A percentile compares a stretch with the other conserved stretches of the same genome.
phyloP scores from a whole-genome alignment of 2,329 filamentous ascomycete species.

The Ceratocystis alfenasii region DNA sequence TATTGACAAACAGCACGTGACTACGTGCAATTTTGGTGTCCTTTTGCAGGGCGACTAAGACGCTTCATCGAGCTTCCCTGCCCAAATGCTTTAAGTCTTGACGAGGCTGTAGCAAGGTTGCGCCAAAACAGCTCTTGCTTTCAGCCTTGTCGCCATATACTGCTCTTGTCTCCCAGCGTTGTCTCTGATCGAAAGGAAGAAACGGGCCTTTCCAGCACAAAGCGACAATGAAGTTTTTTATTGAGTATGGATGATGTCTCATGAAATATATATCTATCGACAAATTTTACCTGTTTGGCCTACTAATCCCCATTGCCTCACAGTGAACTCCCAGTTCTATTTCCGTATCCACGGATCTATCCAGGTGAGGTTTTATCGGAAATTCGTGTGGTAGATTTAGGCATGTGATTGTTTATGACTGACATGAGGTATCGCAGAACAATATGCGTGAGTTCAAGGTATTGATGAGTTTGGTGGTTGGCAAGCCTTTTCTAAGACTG shows the following conservation, averaged over 20 bases:
- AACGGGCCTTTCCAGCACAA: neutral
- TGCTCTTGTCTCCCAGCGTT: neutral
- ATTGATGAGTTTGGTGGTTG: neutral
- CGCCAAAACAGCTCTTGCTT: neutral
- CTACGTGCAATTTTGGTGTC: conserved; percentile 5
- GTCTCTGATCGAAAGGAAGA: neutral
- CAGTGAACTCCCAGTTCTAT: conserved; percentile 46
- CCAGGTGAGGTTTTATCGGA: conserved; percentile 33
- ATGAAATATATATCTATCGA: neutral
- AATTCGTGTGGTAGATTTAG: neutral
- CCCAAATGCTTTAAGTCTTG: neutral
- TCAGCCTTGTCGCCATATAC: conserved; percentile 15
- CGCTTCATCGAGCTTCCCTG: neutral
- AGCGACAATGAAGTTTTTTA: conserved; percentile 40
- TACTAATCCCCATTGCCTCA: neutral
- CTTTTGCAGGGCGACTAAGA: too few species aligned
- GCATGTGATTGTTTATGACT: neutral
- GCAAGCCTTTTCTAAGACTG: neutral
- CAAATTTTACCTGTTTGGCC: neutral
- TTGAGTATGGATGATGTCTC: conserved; percentile 32
- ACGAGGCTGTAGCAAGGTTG: conserved; percentile 14
- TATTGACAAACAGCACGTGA: neutral
- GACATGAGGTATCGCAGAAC: conserved; percentile 30
- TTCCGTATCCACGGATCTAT: conserved; percentile 48
- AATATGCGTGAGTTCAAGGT: conserved; percentile 38